Evolutionary conservation across 768 basidiomycete species (phyloP).

Genomic region (Collybia mongolica): DNA sequence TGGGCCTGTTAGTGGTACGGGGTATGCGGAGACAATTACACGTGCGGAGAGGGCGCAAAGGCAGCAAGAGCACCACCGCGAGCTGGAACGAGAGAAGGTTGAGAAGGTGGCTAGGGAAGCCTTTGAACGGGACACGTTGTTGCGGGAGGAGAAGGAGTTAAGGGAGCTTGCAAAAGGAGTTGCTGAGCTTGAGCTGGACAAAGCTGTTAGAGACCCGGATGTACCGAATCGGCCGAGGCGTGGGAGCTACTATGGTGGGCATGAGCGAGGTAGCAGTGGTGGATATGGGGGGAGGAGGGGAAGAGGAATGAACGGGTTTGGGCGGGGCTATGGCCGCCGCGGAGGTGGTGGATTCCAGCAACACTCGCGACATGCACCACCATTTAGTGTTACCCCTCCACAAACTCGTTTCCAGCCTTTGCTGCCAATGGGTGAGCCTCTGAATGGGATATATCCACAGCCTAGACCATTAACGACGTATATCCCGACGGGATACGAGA

Average conservation of each 20-base stretch:
- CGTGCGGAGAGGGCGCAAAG: constrained; percentile 29
- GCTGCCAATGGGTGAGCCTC: constrained; percentile 10
- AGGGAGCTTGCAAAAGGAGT: neutral
- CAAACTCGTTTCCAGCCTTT: constrained; percentile 31
- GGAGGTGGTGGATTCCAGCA: constrained; percentile 31
- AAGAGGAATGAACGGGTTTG: constrained; percentile 29
- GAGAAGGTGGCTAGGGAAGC: neutral
- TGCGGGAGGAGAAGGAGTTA: neutral
- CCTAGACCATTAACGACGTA: constrained; percentile 22
- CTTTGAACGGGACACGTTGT: neutral
- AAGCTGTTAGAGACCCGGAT: constrained; percentile 6
- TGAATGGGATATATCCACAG: constrained; percentile 24
- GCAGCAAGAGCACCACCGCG: constrained; percentile 13
- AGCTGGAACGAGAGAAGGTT: neutral
- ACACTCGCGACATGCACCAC: constrained; percentile 19
- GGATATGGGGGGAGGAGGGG: constrained; percentile 22
- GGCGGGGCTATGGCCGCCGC: constrained; percentile 35
- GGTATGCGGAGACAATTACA: constrained; percentile 26
- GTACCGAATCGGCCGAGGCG: constrained; percentile 4
- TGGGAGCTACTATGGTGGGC: constrained; percentile 7
- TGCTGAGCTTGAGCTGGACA: constrained; percentile 18
- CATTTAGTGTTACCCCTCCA: constrained; percentile 26
- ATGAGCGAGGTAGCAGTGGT: constrained; percentile 22
- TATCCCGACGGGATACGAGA: constrained; percentile 27
- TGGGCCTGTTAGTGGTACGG: constrained; percentile 40